Base-by-base conservation (phyloP, 108 stramenopile genomes). In the Nitzschia sp. region DNA sequence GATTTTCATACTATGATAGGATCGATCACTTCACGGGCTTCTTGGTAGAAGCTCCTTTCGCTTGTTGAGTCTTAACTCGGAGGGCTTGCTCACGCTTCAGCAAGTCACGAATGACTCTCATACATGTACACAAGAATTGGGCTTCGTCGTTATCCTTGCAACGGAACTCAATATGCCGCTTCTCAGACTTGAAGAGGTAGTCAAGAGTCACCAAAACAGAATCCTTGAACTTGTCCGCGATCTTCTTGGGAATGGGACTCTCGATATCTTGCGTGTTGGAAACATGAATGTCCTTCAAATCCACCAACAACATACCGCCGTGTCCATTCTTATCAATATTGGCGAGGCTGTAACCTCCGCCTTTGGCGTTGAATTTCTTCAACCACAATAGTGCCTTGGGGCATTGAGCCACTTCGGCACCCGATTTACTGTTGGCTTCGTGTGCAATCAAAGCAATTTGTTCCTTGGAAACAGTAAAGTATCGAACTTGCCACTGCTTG, bases 381-480 rank as follows among this genome's bases (percentile, higher is more conserved):
- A 81, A 28, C 80, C 80, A 81, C 42, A 81, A 55, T 26, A 81
- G 28, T 26, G 71, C 74, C 47, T 72, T 68, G 6, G 80, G 80
- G 61, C 75, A 81, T 35, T 70, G 62, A 26, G 74, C 66, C 28
- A 68, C 45, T 2, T 76, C 75, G 19, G 66, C 57, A 11, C 55
- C 68, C 0, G 64, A 54, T 28, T 68, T 58, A 32, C 45, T 79
- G 6, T 59, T 64, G 30, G 74, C 64, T 45, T 67, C 74, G 64
- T 75, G 66, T 27, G 72, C 74, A 49, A 80, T 75, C 48, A 75
- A 55, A n/a, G 70, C 54, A 30, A 78, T 69, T 60, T 71, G 70
- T 62, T 92, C 91, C 54, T 78, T 86, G 21, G 88, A 89, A 35
- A 90, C 81, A 18, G 88, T 90, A 11, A 92, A 80, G 68, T 79